Percentiles rank a stretch among this genome's conserved stretches.
These are phyloP conservation scores for Globisporangium uncinulatum DNA, from an alignment of 352 stramenopile species.

Conservation along the genomic window DNA sequence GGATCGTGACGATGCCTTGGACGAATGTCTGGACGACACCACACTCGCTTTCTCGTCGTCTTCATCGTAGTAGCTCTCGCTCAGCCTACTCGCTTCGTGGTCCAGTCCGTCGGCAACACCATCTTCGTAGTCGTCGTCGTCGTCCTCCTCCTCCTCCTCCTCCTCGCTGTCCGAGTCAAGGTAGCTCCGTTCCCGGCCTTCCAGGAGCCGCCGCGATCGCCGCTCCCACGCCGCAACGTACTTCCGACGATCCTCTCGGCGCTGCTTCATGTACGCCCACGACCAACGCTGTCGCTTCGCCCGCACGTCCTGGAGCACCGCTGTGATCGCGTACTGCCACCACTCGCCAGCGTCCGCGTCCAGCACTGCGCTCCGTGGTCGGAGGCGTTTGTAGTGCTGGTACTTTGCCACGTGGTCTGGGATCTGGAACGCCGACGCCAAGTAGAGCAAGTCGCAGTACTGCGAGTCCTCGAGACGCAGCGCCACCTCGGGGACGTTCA, in stretches of 20 bases:
- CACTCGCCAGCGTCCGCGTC: constrained; percentile 49
- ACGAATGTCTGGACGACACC: constrained; percentile 2
- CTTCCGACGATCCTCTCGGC: constrained; percentile 66
- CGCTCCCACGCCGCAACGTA: constrained; percentile 71
- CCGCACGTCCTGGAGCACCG: constrained; percentile 51
- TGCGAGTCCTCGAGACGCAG: constrained; percentile 83
- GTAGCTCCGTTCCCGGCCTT: constrained; percentile 29
- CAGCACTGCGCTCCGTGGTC: constrained; percentile 45
- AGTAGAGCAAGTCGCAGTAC: constrained; percentile 84
- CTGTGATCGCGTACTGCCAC: constrained; percentile 79
- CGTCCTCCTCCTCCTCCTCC: constrained; percentile 43
- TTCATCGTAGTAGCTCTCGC: constrained; percentile 2
- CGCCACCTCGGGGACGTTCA: constrained; percentile 72
- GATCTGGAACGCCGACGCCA: constrained; percentile 63
- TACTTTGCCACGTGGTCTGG: constrained; percentile 75
- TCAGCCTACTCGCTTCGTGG: constrained; percentile 5
- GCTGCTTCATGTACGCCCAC: constrained; percentile 80
- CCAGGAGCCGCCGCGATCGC: constrained; percentile 17
- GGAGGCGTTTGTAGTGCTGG: constrained; percentile 65
- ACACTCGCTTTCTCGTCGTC: constrained; percentile 15
- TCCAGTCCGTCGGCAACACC: neutral
- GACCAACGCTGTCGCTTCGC: constrained; percentile 66
- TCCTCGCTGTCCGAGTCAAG: constrained; percentile 53
- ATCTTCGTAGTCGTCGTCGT: constrained; percentile 1
- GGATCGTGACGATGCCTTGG: constrained; percentile 4